Percentiles rank a stretch among this genome's conserved stretches.
phyloP scores from a whole-genome alignment of 2,329 filamentous ascomycete species.

The Alternaria gansuensis region DNA sequence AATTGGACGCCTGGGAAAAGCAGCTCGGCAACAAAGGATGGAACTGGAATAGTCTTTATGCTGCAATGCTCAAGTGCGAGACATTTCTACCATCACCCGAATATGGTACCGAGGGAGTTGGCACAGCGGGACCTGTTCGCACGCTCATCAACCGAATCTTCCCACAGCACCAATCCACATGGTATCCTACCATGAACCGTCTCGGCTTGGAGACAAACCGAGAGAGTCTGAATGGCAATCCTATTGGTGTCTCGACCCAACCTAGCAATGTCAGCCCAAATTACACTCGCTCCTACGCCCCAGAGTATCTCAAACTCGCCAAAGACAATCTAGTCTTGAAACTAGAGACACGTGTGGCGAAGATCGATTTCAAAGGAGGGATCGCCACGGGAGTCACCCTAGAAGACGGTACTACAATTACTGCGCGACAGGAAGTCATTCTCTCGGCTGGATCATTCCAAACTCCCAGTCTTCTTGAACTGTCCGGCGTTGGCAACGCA shows the following conservation, averaged over 20 bases:
- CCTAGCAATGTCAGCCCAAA: constrained; percentile 60
- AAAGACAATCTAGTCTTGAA: constrained; percentile 56
- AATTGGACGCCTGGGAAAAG: constrained; percentile 47
- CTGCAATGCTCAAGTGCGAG: constrained; percentile 48
- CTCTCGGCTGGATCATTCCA: constrained; percentile 41
- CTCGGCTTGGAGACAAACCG: constrained; percentile 55
- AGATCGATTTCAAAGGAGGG: constrained; percentile 49
- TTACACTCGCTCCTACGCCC: constrained; percentile 61
- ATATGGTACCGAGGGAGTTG: constrained; percentile 43
- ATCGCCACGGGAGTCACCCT: constrained; percentile 47
- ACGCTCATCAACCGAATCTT: constrained; percentile 56
- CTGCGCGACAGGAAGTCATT: constrained; percentile 43
- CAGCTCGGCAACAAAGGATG: constrained; percentile 43
- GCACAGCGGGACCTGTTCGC: constrained; percentile 44
- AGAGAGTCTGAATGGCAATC: constrained; percentile 61
- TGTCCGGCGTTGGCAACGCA: constrained; percentile 37
- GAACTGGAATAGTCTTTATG: constrained; percentile 45
- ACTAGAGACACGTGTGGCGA: constrained; percentile 51
- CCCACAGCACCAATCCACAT: constrained; percentile 56
- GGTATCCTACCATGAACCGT: constrained; percentile 58
- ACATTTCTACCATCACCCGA: constrained; percentile 39
- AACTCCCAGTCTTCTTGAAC: constrained; percentile 39
- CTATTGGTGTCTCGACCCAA: constrained; percentile 61
- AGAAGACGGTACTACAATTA: constrained; percentile 41
- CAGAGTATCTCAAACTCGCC: constrained; percentile 56